Evolutionary conservation across 148 eudicot genomes (phyloP).

Genomic region (Amaranthus cruentus): DNA sequence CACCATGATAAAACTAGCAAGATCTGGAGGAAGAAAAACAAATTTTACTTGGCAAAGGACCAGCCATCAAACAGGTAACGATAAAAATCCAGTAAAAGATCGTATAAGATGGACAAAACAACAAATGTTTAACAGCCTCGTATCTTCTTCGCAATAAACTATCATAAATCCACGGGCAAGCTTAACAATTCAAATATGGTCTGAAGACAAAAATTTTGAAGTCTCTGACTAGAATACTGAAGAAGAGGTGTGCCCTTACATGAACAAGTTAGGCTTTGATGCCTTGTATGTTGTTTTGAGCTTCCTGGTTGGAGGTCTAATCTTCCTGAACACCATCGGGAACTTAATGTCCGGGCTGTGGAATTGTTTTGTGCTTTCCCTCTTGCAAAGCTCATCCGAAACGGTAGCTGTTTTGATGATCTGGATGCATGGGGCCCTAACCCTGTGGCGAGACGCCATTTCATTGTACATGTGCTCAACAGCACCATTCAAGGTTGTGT

Average conservation of each 20-base stretch:
- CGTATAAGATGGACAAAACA: background rate
- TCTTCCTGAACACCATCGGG: constrained; percentile 71
- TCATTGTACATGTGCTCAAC: constrained; percentile 86
- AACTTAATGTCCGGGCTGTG: constrained; percentile 69
- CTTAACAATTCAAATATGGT: constrained; percentile 15
- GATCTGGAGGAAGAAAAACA: too few species aligned
- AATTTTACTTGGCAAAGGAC: too few species aligned
- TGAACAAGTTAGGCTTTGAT: constrained; percentile 71
- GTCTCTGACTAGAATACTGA: background rate
- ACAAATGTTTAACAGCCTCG: background rate
- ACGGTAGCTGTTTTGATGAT: constrained; percentile 76
- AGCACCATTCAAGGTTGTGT: constrained; percentile 71
- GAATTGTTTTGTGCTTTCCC: constrained; percentile 78
- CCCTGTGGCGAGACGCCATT: constrained; percentile 93
- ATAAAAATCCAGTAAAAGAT: background rate
- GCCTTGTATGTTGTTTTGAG: constrained; percentile 94
- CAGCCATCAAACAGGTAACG: background rate
- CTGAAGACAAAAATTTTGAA: background rate
- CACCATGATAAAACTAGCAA: too few species aligned
- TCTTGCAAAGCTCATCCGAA: constrained; percentile 78
- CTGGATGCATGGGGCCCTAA: constrained; percentile 72
- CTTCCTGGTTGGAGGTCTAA: constrained; percentile 77
- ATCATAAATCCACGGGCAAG: constrained; percentile 2
- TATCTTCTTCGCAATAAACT: background rate
- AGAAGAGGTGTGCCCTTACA: constrained; percentile 29